A percentile compares a stretch with the other conserved stretches of the same genome.
Conservation (phyloP, 345 rosid species). For the Jatropha curcas region DNA sequence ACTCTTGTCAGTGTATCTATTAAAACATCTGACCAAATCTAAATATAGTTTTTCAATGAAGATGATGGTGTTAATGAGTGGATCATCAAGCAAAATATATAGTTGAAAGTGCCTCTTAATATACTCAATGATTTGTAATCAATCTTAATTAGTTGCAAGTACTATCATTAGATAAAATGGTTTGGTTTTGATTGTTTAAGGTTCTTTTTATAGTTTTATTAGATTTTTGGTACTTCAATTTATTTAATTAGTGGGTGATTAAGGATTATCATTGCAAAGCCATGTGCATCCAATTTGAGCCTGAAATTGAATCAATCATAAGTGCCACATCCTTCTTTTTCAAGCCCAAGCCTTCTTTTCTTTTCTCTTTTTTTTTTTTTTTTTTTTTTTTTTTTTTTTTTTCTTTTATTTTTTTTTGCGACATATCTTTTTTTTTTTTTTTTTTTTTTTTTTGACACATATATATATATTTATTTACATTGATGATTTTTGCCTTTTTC, state of each 20-base stretch:
- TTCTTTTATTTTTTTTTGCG: no score
- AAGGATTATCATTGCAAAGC: constrained; percentile 30
- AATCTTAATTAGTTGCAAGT: background rate
- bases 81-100: background rate
- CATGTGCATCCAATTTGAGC: constrained; percentile 44
- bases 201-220: background rate
- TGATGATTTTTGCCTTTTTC: background rate
- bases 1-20: constrained; percentile 1
- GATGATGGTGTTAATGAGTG: constrained; percentile 7
- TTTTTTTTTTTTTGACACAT: no score
- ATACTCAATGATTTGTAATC: background rate
- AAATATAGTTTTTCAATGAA: background rate
- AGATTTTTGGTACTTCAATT: background rate
- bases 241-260: constrained; percentile 14
- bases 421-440: no score
- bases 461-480: background rate
- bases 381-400: no score
- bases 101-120: background rate
- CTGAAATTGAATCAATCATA: constrained; percentile 24
- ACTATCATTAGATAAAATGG: background rate
- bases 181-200: background rate
- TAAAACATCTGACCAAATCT: background rate
- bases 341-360: background rate
- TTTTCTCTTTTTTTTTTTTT: background rate
- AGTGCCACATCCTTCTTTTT: constrained; percentile 19